Percentiles rank a stretch among this genome's conserved stretches.
Evolutionary conservation across 805 yeast species (phyloP).

Genomic region (Candida caryicola): DNA sequence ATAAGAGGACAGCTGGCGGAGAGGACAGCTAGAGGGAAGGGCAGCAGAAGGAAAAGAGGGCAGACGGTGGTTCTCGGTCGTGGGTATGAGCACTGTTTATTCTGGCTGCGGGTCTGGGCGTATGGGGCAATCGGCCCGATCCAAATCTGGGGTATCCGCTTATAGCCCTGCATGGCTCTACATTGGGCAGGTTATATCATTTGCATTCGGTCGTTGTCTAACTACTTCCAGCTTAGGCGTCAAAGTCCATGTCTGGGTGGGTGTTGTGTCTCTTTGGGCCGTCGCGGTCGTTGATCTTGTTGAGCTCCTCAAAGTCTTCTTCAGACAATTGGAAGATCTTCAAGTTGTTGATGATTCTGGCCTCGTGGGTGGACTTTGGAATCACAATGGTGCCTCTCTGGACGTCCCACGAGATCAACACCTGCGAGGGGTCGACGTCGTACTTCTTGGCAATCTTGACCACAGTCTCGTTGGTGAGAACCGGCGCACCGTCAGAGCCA

Average conservation of each 20-base stretch:
- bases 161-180: neutral
- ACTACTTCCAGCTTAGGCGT: too few relatives aligned
- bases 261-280: constrained; percentile 31
- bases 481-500: constrained; percentile 58
- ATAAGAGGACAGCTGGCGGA: too few relatives aligned
- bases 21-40: too few relatives aligned
- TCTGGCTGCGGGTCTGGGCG: too few relatives aligned
- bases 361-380: constrained; percentile 35
- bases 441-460: constrained; percentile 43
- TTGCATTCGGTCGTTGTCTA: too few relatives aligned
- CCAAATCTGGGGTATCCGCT: too few relatives aligned
- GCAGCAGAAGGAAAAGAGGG: too few relatives aligned
- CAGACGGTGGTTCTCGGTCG: too few relatives aligned
- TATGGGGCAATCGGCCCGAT: too few relatives aligned
- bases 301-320: constrained; percentile 36
- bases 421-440: constrained; percentile 45
- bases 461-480: constrained; percentile 44
- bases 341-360: constrained; percentile 36
- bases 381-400: constrained; percentile 53
- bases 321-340: constrained; percentile 33
- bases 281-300: constrained; percentile 27
- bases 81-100: too few relatives aligned
- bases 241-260: constrained; percentile 21
- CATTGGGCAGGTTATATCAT: too few relatives aligned
- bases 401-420: constrained; percentile 58